Percentiles rank a stretch among this genome's conserved stretches.
Conservation (phyloP, 441 rosid genomes). For the Bocquillonia castaneifolia region DNA sequence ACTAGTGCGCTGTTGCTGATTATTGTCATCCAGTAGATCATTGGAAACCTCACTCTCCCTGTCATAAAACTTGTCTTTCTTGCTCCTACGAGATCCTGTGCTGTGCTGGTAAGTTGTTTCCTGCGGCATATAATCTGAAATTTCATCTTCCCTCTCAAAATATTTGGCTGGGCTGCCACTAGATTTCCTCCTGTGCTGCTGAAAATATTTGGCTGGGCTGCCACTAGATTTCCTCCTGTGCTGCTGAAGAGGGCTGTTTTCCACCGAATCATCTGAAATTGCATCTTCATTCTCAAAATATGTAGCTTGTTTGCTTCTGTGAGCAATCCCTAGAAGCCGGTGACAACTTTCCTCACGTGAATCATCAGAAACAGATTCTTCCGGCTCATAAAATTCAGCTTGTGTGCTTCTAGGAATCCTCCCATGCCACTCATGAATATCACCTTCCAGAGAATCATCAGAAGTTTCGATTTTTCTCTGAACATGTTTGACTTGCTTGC, state of each 20-base stretch:
- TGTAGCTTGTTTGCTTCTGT: constrained; percentile 32
- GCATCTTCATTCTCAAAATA: constrained; percentile 28
- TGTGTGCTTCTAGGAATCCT: constrained; percentile 30
- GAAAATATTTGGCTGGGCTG: constrained; percentile 27
- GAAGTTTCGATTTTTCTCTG: constrained; percentile 33
- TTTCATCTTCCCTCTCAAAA: constrained; percentile 38
- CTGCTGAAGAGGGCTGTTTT: constrained; percentile 25
- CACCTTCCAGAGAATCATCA: constrained; percentile 32
- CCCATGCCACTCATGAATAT: constrained; percentile 24
- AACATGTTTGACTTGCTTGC: constrained; percentile 33
- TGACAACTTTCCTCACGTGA: constrained; percentile 39
- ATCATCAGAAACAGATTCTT: constrained; percentile 41
- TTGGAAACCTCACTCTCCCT: constrained; percentile 36
- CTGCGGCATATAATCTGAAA: constrained; percentile 45
- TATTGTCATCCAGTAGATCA: constrained; percentile 35
- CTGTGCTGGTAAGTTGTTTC: constrained; percentile 28
- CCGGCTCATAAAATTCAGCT: constrained; percentile 32
- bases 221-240: constrained; percentile 27
- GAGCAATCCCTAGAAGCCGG: constrained; percentile 33
- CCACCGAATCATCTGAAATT: constrained; percentile 34
- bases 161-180: constrained; percentile 29
- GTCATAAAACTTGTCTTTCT: constrained; percentile 32
- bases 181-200: constrained; percentile 23
- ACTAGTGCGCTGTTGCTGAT: constrained; percentile 25
- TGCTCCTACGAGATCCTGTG: constrained; percentile 22